phyloP scores from a whole-genome alignment of 768 basidiomycete species.

The Kwoniella sp. region DNA sequence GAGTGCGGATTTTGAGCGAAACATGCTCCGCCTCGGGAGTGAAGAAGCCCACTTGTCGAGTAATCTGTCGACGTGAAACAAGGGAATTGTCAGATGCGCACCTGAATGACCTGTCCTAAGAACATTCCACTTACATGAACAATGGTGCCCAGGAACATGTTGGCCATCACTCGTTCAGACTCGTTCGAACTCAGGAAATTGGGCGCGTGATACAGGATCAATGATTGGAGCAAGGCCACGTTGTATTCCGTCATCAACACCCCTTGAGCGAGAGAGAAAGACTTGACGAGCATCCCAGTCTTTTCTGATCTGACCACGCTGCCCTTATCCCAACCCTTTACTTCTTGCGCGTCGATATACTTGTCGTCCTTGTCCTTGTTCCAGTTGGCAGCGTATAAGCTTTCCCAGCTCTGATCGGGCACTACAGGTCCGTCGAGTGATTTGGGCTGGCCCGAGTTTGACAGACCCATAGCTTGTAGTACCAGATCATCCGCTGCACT shows the following conservation, averaged over 20 bases:
- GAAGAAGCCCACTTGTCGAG: slow-evolving; percentile 56
- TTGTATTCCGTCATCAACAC: slow-evolving; percentile 56
- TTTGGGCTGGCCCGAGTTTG: not conserved
- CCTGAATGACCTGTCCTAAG: not conserved
- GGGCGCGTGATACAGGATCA: slow-evolving; percentile 52
- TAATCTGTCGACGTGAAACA: slow-evolving; percentile 39
- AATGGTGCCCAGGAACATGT: slow-evolving; percentile 53
- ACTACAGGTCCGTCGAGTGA: slow-evolving; percentile 38
- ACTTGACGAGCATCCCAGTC: slow-evolving; percentile 57
- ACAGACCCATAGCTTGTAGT: not conserved
- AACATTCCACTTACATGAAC: slow-evolving; percentile 41
- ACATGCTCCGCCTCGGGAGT: slow-evolving; percentile 51
- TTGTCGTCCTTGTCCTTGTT: slow-evolving; percentile 6
- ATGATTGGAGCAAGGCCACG: slow-evolving; percentile 47
- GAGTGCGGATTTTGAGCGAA: slow-evolving; percentile 27
- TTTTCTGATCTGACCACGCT: slow-evolving; percentile 54
- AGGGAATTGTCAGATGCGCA: not conserved
- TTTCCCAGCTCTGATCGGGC: slow-evolving; percentile 34
- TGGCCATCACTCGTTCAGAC: slow-evolving; percentile 45
- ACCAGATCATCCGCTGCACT: slow-evolving; percentile 13
- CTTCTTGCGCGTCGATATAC: slow-evolving; percentile 24
- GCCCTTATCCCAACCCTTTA: slow-evolving; percentile 41
- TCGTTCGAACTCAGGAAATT: slow-evolving; percentile 47
- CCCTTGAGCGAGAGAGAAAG: slow-evolving; percentile 53
- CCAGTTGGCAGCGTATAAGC: slow-evolving; percentile 38